phyloP scores from a whole-genome alignment of 1,284 basidiomycete species.

The Fomitopsis pinicola region DNA sequence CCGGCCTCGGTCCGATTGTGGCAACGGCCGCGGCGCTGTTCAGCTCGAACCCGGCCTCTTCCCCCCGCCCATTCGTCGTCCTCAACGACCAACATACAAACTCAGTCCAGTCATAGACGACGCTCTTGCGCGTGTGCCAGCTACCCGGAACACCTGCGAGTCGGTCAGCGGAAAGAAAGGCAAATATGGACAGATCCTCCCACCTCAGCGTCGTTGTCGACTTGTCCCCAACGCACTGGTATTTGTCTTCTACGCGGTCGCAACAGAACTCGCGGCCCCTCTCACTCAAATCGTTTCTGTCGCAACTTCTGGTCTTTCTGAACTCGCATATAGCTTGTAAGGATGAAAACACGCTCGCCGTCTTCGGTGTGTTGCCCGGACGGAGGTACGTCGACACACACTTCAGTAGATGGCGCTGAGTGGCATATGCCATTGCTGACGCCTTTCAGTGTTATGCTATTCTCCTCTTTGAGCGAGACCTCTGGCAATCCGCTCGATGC shows the following conservation, averaged over 20 bases:
- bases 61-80: neutral
- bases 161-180: neutral
- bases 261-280: constrained; percentile 43
- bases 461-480: constrained; percentile 56
- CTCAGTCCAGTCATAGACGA: neutral
- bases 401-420: neutral
- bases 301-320: constrained; percentile 84
- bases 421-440: neutral
- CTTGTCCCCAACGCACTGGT: constrained; percentile 81
- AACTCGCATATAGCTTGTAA: constrained; percentile 90
- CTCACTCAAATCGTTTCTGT: constrained; percentile 63
- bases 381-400: constrained; percentile 52
- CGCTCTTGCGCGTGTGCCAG: neutral
- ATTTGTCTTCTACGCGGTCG: constrained; percentile 48
- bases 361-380: constrained; percentile 85
- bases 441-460: constrained; percentile 61
- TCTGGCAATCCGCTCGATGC: constrained; percentile 33
- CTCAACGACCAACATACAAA: neutral
- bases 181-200: constrained; percentile 48
- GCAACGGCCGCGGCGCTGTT: neutral
- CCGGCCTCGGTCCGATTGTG: neutral
- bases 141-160: no score
- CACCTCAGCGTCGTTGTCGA: constrained; percentile 83
- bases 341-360: constrained; percentile 89
- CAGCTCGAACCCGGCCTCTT: neutral